phyloP scores from a whole-genome alignment of 257 asterid species.

The Solanum etuberosum region DNA sequence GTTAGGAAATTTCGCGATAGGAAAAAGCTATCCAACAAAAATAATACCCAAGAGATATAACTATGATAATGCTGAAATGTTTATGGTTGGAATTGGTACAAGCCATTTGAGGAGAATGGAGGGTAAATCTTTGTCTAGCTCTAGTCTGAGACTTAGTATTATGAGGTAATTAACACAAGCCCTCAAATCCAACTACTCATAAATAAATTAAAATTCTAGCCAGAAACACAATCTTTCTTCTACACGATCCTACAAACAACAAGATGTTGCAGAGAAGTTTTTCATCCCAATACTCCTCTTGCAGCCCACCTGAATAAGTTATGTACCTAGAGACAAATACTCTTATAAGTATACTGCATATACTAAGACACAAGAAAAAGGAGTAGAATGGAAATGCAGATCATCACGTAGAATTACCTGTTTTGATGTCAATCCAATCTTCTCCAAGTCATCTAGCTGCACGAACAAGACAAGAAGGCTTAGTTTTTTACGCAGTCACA shows the following conservation, averaged over 20 bases:
- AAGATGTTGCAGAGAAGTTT: conserved; percentile 13
- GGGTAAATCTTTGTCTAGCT: neutral
- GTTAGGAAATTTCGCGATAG: neutral
- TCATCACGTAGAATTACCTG: conserved; percentile 39
- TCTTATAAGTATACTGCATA: neutral
- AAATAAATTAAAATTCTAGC: neutral
- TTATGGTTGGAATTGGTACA: neutral
- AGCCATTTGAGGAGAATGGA: neutral
- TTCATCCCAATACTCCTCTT: conserved; percentile 40
- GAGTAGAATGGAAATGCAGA: neutral
- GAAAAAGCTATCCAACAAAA: neutral
- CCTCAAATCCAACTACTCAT: neutral
- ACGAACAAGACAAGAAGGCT: neutral
- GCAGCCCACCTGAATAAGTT: conserved; percentile 79
- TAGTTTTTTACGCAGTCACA: neutral
- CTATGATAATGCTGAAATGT: neutral
- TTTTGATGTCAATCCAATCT: conserved; percentile 67
- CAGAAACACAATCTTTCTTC: neutral
- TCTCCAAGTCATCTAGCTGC: conserved; percentile 73
- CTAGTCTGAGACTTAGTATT: neutral
- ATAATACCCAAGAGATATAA: neutral
- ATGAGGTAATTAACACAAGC: neutral
- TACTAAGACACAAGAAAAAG: neutral
- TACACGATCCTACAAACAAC: neutral
- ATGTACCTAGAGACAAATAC: conserved; percentile 37